Conservation (phyloP, 2,329 filamentous ascomycete genomes). For the Emergomyces orientalis region DNA sequence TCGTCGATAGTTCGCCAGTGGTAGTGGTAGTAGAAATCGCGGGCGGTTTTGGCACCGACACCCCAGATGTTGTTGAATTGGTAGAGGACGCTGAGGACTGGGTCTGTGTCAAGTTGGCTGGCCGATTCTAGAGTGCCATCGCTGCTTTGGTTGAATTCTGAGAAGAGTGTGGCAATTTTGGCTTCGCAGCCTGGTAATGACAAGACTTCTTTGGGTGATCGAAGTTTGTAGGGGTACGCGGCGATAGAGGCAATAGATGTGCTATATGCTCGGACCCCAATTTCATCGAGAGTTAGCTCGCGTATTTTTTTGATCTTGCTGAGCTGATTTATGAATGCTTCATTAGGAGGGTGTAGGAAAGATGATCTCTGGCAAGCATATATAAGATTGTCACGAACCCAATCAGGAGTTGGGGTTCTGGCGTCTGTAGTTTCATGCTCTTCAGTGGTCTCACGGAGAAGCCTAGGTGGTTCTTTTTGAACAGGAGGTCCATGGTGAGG, state of each 20-base stretch:
- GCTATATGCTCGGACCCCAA: constrained; percentile 78
- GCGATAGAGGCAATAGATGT: constrained; percentile 74
- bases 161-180: constrained; percentile 69
- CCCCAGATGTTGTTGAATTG: constrained; percentile 83
- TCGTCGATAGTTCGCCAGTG: constrained; percentile 81
- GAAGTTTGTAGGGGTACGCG: constrained; percentile 61
- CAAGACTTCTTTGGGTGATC: constrained; percentile 35
- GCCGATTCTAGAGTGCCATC: constrained; percentile 55
- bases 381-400: constrained; percentile 51
- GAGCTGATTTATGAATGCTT: constrained; percentile 63
- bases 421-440: constrained; percentile 56
- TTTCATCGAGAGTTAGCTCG: constrained; percentile 61
- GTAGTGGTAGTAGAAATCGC: constrained; percentile 66
- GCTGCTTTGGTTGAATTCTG: constrained; percentile 56
- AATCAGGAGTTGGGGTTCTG: constrained; percentile 60
- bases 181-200: constrained; percentile 67
- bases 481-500: constrained; percentile 16
- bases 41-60: constrained; percentile 72
- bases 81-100: constrained; percentile 54
- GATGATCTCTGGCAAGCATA: constrained; percentile 80
- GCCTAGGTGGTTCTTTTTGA: constrained; percentile 30
- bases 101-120: constrained; percentile 53
- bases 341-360: constrained; percentile 60
- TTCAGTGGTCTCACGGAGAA: constrained; percentile 64
- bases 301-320: constrained; percentile 64